Evolutionary conservation across 1,139 yeast species (phyloP).

Genomic region (Pichia sp.): DNA sequence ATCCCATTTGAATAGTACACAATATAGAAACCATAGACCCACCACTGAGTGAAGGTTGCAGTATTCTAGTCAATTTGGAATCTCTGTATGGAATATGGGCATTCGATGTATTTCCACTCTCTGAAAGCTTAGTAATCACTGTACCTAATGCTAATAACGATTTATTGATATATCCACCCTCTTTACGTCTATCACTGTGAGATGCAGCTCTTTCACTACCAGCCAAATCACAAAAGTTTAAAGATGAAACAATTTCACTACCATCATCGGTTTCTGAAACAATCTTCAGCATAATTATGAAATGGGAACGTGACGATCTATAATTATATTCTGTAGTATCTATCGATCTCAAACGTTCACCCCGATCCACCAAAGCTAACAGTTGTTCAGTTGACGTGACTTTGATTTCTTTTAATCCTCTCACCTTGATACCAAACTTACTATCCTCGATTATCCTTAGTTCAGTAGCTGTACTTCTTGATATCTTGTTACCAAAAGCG

Average conservation of each 20-base stretch:
- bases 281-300: slow-evolving; percentile 39
- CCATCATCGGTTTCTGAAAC: slow-evolving; percentile 9
- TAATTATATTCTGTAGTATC: slow-evolving; percentile 88
- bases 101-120: slow-evolving; percentile 32
- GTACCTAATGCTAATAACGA: slow-evolving; percentile 87
- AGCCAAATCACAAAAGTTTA: slow-evolving; percentile 91
- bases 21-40: slow-evolving; percentile 81
- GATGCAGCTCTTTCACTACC: slow-evolving; percentile 93
- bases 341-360: slow-evolving; percentile 75
- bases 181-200: slow-evolving; percentile 80
- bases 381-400: slow-evolving; percentile 62
- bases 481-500: neutral
- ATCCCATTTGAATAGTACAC: slow-evolving; percentile 77
- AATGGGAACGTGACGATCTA: slow-evolving; percentile 85
- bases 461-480: slow-evolving; percentile 37
- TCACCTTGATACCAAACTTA: slow-evolving; percentile 66
- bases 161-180: slow-evolving; percentile 90
- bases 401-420: slow-evolving; percentile 66
- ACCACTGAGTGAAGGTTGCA: slow-evolving; percentile 93
- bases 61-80: slow-evolving; percentile 80
- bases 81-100: slow-evolving; percentile 87
- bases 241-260: slow-evolving; percentile 52
- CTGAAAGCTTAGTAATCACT: slow-evolving; percentile 76
- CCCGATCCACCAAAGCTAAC: slow-evolving; percentile 56
- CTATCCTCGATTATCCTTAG: slow-evolving; percentile 76